Conservation (phyloP, 805 yeast species). For the Sugiyamaella lignohabitans region DNA sequence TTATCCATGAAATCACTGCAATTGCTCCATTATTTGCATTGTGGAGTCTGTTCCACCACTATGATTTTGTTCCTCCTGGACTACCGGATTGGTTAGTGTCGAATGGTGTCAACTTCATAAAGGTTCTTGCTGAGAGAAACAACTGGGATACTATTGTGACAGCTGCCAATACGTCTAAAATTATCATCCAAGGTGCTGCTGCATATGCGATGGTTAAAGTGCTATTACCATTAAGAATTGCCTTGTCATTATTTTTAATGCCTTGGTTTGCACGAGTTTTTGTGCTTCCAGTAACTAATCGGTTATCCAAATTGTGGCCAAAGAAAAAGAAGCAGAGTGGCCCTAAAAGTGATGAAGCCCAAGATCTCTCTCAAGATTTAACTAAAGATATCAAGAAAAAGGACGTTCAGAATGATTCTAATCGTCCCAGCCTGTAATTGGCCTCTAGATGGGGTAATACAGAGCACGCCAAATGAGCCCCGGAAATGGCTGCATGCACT, state of each 20-base stretch:
- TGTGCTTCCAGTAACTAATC: conserved; percentile 39
- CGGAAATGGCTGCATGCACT: no score
- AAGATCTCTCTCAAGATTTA: not conserved
- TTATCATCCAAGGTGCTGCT: conserved; percentile 66
- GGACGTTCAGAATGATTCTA: not conserved
- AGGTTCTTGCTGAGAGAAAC: conserved; percentile 36
- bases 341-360: not conserved
- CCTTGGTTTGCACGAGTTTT: conserved; percentile 52
- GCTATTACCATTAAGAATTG: conserved; percentile 47
- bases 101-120: conserved; percentile 53
- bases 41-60: conserved; percentile 60
- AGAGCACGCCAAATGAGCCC: no score
- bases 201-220: conserved; percentile 65
- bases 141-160: conserved; percentile 30
- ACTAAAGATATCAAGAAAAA: not conserved
- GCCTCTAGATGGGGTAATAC: no score
- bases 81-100: conserved; percentile 56
- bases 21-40: conserved; percentile 60
- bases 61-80: conserved; percentile 47
- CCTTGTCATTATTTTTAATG: conserved; percentile 45
- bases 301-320: not conserved
- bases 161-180: conserved; percentile 45
- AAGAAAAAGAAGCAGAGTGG: not conserved
- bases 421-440: not conserved
- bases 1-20: conserved; percentile 72